Evolutionary conservation across 805 yeast species (phyloP), one percentile per base, ranked within the genome.

Genomic region (Metschnikowia shivogae): DNA sequence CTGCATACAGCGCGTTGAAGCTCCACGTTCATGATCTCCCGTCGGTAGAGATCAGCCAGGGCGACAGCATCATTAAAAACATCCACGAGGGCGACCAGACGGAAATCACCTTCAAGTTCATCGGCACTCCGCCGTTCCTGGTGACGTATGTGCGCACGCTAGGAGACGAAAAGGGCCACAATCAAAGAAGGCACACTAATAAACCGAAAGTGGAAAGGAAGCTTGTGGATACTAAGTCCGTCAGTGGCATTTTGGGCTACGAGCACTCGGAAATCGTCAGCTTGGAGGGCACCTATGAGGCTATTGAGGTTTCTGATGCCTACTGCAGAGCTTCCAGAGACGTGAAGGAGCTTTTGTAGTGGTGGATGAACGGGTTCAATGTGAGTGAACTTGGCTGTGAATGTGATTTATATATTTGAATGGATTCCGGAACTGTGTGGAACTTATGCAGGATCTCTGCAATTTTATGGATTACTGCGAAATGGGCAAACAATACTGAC

Each of bases 11-110:
- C 20, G 55, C 52, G 0, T 63, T 69, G 48, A 57, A 56, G 43
- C 49, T 64, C 12, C 60, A 57, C 13, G 67, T 78, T 8, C 70
- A 75, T 50, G 78, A 77, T 32, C 59, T 79, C 12, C 84, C 84
- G 1, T 83, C 96, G 0, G 97, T 92, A 12, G 89, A 84, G 47
- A 82, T 92, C 12, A 78, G 84, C 20, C 86, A 84, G 56, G 96
- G 96, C n/a, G 83, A 80, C 45, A 69, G 78, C 13, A 67, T 82
- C 7, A 78, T 83, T 45, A 90, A 83, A 58, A 92, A 88, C 62
- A 86, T 93, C 35, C 95, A 89, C 57, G 95, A 89, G 60, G 99
- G 98, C 38, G 99, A 93, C 53, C 87, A 86, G 58, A 90, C 95
- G 1, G 96, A 89, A 60, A 81, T 93, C 39, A 77, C 77, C 2